Conservation (phyloP, 2,329 filamentous ascomycete species). For the Venturia oleaginea region DNA sequence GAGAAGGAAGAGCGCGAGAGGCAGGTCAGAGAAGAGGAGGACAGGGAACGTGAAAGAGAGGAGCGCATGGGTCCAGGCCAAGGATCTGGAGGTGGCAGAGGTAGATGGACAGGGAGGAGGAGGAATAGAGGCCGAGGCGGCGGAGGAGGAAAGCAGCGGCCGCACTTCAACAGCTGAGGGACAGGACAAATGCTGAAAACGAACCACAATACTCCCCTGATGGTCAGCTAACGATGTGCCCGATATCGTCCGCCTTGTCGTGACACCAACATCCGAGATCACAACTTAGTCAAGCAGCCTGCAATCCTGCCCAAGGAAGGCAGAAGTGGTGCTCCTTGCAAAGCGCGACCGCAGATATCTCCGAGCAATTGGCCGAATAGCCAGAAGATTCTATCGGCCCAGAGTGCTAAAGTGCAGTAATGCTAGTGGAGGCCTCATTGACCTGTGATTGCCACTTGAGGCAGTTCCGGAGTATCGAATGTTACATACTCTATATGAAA, state of each 20-base stretch:
- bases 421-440: not conserved
- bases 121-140: slow-evolving; percentile 10
- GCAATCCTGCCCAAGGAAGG: not conserved
- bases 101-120: not conserved
- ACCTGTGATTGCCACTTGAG: not conserved
- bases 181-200: not conserved
- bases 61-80: slow-evolving; percentile 4
- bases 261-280: not conserved
- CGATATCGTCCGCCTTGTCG: not conserved
- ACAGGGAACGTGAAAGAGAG: slow-evolving; percentile 10
- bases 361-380: not conserved
- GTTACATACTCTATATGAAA: not conserved
- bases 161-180: not conserved
- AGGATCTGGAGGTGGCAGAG: slow-evolving; percentile 1
- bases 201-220: not conserved
- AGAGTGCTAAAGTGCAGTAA: not conserved
- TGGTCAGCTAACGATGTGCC: not conserved
- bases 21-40: slow-evolving; percentile 3
- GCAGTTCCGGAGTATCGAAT: not conserved
- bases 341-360: not conserved
- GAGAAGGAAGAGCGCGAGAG: slow-evolving; percentile 29
- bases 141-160: not conserved
- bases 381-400: not conserved
- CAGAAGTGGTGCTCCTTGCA: not conserved
- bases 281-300: not conserved